Evolutionary conservation across 1,139 yeast genomes (phyloP), one percentile per base, ranked within the genome.

Genomic region (Yamadazyma triangularis): DNA sequence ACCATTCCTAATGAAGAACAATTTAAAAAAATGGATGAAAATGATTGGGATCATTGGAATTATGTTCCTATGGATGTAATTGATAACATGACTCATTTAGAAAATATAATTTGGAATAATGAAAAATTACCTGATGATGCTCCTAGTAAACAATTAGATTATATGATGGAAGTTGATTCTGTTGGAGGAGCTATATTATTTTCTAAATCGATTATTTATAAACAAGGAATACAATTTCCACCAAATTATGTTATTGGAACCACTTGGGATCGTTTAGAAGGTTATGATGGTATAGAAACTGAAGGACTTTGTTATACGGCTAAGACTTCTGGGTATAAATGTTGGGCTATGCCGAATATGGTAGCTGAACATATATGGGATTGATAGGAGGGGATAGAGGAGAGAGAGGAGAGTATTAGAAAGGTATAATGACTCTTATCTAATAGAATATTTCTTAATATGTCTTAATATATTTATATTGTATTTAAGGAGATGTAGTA

Each of bases 251-350:
- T 60, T 2, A 54, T 72, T 11, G 78, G 78, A 6, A 64, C 70
- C 1, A 54, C 70, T 3, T 71, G 77, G 77, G 60, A 58, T 2
- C 51, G 73, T 32, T 31, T 39, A 3, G 76, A 70, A 41, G 77
- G 77, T 2, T 70, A 60, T 40, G 77, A 72, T 45, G 78, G 77
- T 14, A 64, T 72, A 25, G 77, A 70, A 41, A 69, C 74, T 3
- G 77, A 71, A 46, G 77, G 77, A 0, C 30, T 72, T 10, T 72
- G 78, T 39, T 72, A 70, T 40, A 45, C 56, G 21, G 77, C 77
- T 1, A 62, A 58, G 32, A 45, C 59, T 0, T 45, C 68, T 22
- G 75, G 73, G 1, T 71, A 66, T 44, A 43, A 44, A 24, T 72
- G 77, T 41, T 66, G 57, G 53, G 71, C 62, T 4, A 56, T 60